These are phyloP conservation scores for Rugiboletus extremiorientalis DNA, from an alignment of 1,284 basidiomycete genomes.

Conservation along the genomic window DNA sequence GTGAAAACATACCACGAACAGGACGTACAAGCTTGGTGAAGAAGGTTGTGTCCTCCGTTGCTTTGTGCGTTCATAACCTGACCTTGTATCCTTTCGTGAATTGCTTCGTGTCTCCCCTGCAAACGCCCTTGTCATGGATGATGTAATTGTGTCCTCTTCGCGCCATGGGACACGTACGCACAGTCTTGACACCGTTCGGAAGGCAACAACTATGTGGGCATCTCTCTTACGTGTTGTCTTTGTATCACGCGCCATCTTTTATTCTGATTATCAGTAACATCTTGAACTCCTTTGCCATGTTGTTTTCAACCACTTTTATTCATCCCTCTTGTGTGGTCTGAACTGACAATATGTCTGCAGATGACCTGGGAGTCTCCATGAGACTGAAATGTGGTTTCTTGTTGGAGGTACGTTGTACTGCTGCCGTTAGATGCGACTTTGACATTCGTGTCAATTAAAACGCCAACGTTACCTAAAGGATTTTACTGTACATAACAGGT, in stretches of 20 bases:
- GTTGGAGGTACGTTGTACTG: constrained; percentile 66
- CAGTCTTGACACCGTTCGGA: constrained; percentile 80
- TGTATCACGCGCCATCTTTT: neutral
- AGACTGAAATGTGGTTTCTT: constrained; percentile 81
- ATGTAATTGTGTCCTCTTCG: neutral
- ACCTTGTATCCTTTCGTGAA: neutral
- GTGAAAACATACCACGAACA: no score
- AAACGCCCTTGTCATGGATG: neutral
- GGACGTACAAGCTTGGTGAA: constrained; percentile 81
- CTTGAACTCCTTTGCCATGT: no score
- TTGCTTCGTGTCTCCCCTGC: neutral
- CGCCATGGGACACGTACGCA: no score
- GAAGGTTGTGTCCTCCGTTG: constrained; percentile 38
- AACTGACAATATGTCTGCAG: constrained; percentile 35
- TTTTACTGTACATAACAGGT: constrained; percentile 66
- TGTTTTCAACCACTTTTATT: no score
- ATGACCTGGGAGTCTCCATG: constrained; percentile 69
- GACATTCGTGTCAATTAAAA: neutral
- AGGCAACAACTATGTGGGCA: constrained; percentile 73
- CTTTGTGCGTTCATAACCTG: neutral
- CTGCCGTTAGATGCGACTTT: no score
- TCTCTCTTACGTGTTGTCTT: neutral
- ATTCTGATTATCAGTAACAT: no score
- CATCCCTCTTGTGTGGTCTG: neutral
- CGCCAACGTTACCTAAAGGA: constrained; percentile 45